These are phyloP conservation scores for Parachaetomium inaequale DNA, from an alignment of 495 filamentous ascomycete genomes.

Conservation along the genomic window DNA sequence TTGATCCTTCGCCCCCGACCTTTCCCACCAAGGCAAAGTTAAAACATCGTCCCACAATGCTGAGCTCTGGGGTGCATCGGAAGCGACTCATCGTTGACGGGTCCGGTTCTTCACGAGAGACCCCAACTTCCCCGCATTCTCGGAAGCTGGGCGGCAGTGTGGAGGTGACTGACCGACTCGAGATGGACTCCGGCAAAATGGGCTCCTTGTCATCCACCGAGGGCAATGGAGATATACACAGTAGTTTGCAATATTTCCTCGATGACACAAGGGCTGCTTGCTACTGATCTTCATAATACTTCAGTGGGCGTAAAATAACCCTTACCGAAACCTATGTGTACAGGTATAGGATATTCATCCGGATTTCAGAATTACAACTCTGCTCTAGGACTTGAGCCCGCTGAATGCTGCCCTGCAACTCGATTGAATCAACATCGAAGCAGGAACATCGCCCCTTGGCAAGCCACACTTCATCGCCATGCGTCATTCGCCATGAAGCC, in stretches of 20 bases:
- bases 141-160: background rate
- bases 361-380: too few species aligned
- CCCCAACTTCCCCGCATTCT: slow-evolving; percentile 15
- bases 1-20: background rate
- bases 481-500: slow-evolving; percentile 6
- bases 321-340: too few species aligned
- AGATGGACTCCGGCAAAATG: slow-evolving; percentile 11
- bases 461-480: background rate
- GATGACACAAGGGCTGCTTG: background rate
- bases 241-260: background rate
- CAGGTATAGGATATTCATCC: too few species aligned
- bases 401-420: too few species aligned
- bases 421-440: too few species aligned
- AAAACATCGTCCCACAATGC: too few species aligned
- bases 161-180: background rate
- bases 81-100: background rate
- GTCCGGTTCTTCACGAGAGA: slow-evolving; percentile 6
- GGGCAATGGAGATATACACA: background rate
- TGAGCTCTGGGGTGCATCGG: background rate
- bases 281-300: background rate
- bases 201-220: background rate
- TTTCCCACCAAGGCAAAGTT: background rate
- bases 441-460: too few species aligned
- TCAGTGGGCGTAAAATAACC: too few species aligned
- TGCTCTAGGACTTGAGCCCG: too few species aligned